These are phyloP conservation scores for Backusella westeae DNA, from an alignment of 192 early-diverging fungal species.

Conservation along the genomic window DNA sequence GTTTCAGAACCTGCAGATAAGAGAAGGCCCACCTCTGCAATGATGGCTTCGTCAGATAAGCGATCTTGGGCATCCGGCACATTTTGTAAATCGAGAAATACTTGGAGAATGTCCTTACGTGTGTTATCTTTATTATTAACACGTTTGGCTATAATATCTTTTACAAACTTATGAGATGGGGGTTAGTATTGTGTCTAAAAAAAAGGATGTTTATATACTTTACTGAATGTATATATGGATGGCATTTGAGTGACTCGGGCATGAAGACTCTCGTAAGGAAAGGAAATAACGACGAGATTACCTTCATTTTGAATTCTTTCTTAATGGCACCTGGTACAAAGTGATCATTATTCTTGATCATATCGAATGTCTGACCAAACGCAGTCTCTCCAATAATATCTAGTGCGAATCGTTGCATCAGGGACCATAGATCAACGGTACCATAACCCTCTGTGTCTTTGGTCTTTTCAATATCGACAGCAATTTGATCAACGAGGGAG, in stretches of 20 bases:
- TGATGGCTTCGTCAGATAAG: conserved; percentile 40
- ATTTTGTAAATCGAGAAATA: conserved; percentile 38
- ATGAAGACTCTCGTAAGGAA: not conserved
- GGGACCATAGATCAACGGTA: conserved; percentile 36
- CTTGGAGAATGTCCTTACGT: conserved; percentile 45
- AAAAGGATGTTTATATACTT: not conserved
- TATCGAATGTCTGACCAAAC: conserved; percentile 51
- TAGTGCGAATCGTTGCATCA: conserved; percentile 33
- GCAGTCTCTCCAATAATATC: conserved; percentile 52
- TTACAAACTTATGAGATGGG: conserved; percentile 17
- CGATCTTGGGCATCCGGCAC: conserved; percentile 29
- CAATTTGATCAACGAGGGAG: conserved; percentile 30
- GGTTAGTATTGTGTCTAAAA: not conserved
- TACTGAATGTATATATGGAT: not conserved
- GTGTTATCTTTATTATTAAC: not conserved
- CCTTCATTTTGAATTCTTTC: not conserved
- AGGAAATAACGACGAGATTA: not conserved
- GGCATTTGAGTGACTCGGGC: not conserved
- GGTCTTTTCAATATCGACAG: conserved; percentile 20
- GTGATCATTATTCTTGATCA: conserved; percentile 41
- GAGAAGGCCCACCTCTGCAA: conserved; percentile 36
- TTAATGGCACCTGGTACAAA: conserved; percentile 31
- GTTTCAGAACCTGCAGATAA: conserved; percentile 38
- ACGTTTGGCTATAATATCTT: conserved; percentile 17
- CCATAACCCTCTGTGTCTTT: conserved; percentile 14